Evolutionary conservation across 1,139 yeast species (phyloP).

Genomic region (Suhomyces bokatorum): DNA sequence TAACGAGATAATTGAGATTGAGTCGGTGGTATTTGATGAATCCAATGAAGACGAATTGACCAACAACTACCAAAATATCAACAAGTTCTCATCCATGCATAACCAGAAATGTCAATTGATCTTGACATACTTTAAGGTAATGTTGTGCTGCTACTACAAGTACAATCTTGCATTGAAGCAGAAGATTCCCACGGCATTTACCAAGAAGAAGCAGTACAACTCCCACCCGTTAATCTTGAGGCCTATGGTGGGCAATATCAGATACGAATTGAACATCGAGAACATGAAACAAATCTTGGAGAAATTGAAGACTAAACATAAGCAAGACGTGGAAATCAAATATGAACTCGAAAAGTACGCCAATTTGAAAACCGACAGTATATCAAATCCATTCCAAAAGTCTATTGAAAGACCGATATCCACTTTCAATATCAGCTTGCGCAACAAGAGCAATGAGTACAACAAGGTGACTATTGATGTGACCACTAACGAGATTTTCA

Average conservation of each 20-base stretch:
- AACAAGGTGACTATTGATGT: constrained; percentile 32
- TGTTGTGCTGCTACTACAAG: constrained; percentile 61
- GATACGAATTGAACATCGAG: constrained; percentile 56
- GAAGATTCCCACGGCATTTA: constrained; percentile 47
- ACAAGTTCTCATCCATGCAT: constrained; percentile 32
- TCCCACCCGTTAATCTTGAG: constrained; percentile 56
- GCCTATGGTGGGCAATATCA: constrained; percentile 68
- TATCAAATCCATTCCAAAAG: constrained; percentile 39
- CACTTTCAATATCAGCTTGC: constrained; percentile 22
- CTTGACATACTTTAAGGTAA: constrained; percentile 52
- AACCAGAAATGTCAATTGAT: constrained; percentile 54
- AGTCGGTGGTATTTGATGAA: constrained; percentile 54
- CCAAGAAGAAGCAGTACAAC: constrained; percentile 52
- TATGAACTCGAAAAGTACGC: constrained; percentile 27
- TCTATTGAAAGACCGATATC: constrained; percentile 41
- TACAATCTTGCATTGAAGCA: constrained; percentile 50
- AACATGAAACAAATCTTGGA: constrained; percentile 45
- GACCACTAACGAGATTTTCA: constrained; percentile 45
- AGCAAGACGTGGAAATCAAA: constrained; percentile 21
- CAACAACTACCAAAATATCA: constrained; percentile 33
- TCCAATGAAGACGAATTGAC: constrained; percentile 40
- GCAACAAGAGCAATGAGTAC: constrained; percentile 15
- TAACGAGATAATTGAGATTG: constrained; percentile 71
- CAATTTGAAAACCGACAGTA: constrained; percentile 22
- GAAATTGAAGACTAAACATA: constrained; percentile 23